phyloP scores from a whole-genome alignment of 2,329 filamentous ascomycete genomes.

The Fusarium brevicatenulatum region DNA sequence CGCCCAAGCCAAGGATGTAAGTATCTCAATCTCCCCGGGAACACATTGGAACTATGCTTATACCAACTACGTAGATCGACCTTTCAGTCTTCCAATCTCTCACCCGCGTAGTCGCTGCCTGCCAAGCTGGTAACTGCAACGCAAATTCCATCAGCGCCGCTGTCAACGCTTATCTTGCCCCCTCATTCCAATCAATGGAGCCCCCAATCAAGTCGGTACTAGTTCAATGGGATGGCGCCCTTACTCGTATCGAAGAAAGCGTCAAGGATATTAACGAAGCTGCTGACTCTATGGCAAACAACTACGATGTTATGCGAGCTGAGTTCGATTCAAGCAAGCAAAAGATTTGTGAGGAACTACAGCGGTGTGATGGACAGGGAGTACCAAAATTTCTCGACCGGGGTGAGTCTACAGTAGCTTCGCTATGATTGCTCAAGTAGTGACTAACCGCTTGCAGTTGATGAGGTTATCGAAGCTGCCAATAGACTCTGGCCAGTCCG shows the following conservation, averaged over 20 bases:
- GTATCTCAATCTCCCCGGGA: accelerated
- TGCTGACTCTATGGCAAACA: neutral
- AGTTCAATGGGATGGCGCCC: neutral
- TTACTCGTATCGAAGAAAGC: neutral
- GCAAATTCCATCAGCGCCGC: neutral
- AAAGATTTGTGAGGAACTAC: neutral
- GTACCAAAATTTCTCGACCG: neutral
- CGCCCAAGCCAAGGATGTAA: neutral
- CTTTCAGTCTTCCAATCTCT: neutral
- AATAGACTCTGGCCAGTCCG: neutral
- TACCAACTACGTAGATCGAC: neutral
- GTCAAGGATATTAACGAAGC: neutral
- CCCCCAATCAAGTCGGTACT: neutral
- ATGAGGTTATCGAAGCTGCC: neutral
- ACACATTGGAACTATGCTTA: accelerated
- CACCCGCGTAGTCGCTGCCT: neutral
- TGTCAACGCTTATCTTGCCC: neutral
- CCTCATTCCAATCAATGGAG: neutral
- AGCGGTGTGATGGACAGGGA: neutral
- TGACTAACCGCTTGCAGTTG: neutral
- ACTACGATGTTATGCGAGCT: neutral
- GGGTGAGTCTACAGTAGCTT: accelerated
- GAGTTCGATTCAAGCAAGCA: neutral
- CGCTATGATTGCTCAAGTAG: accelerated
- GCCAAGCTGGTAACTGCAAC: neutral